Conservation (phyloP, 352 stramenopile species). For the Salisapilia sapeloensis region DNA sequence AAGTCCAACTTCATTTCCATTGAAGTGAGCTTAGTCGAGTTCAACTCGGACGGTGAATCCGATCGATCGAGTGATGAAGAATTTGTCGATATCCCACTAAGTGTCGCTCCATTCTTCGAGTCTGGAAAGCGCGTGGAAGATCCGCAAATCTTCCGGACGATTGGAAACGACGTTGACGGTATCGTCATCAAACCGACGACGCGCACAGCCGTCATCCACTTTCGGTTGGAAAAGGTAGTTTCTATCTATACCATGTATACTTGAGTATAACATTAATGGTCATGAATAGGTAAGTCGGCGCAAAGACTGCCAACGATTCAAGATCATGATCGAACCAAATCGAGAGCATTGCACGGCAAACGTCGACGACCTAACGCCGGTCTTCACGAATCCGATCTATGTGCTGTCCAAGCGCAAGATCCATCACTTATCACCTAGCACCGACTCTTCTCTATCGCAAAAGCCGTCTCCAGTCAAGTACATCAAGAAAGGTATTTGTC, state of each 20-base stretch:
- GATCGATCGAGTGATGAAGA: constrained; percentile 44
- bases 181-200: constrained; percentile 46
- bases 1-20: constrained; percentile 69
- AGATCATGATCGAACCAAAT: constrained; percentile 70
- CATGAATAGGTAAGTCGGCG: constrained; percentile 35
- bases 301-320: constrained; percentile 75
- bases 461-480: constrained; percentile 44
- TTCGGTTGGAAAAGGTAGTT: constrained; percentile 60
- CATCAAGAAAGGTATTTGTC: constrained; percentile 33
- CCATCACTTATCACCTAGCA: constrained; percentile 15
- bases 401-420: constrained; percentile 78
- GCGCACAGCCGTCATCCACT: constrained; percentile 54
- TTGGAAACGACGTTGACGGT: constrained; percentile 75
- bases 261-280: neutral
- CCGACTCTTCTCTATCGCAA: constrained; percentile 16
- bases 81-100: constrained; percentile 67
- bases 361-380: constrained; percentile 48
- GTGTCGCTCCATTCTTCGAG: constrained; percentile 70
- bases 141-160: constrained; percentile 76
- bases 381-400: constrained; percentile 78
- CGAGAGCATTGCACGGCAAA: constrained; percentile 72
- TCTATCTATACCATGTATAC: neutral
- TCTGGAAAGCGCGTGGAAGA: constrained; percentile 74
- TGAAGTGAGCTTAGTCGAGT: constrained; percentile 68
- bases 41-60: constrained; percentile 44